These are phyloP conservation scores for Fraxinus baroniana DNA, from an alignment of 305 asterid species.

Conservation along the genomic window DNA sequence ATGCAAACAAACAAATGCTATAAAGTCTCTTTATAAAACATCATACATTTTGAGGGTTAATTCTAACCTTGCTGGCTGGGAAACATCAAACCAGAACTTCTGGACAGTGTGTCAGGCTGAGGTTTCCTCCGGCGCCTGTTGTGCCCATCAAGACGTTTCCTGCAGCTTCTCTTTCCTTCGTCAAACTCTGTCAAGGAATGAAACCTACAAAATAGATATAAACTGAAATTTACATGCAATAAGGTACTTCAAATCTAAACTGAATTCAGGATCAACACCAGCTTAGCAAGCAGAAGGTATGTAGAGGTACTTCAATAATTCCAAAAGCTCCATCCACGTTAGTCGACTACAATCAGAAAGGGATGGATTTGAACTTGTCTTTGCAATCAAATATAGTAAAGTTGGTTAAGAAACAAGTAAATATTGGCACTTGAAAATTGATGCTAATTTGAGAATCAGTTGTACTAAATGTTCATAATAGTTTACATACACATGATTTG, in stretches of 20 bases:
- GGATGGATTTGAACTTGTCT: background rate
- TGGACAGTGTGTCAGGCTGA: conserved; percentile 34
- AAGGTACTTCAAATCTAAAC: background rate
- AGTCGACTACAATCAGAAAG: background rate
- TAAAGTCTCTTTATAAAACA: background rate
- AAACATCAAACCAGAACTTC: conserved; percentile 35
- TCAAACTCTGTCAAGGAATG: conserved; percentile 51
- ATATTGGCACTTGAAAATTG: background rate
- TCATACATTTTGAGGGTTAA: background rate
- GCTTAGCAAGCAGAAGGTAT: background rate
- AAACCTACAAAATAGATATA: conserved; percentile 27
- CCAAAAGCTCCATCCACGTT: background rate
- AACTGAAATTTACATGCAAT: background rate
- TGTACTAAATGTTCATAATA: background rate
- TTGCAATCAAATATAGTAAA: background rate
- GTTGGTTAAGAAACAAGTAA: background rate
- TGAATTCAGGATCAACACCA: background rate
- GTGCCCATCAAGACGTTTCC: conserved; percentile 57
- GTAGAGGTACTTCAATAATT: background rate
- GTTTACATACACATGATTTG: background rate
- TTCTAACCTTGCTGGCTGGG: conserved; percentile 38
- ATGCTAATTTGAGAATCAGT: background rate
- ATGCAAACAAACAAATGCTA: background rate
- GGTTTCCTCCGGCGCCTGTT: conserved; percentile 54
- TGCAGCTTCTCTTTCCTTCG: conserved; percentile 54